Evolutionary conservation across 257 asterid species (phyloP), one percentile per base, ranked within the genome.

Genomic region (Perilla frutescens): DNA sequence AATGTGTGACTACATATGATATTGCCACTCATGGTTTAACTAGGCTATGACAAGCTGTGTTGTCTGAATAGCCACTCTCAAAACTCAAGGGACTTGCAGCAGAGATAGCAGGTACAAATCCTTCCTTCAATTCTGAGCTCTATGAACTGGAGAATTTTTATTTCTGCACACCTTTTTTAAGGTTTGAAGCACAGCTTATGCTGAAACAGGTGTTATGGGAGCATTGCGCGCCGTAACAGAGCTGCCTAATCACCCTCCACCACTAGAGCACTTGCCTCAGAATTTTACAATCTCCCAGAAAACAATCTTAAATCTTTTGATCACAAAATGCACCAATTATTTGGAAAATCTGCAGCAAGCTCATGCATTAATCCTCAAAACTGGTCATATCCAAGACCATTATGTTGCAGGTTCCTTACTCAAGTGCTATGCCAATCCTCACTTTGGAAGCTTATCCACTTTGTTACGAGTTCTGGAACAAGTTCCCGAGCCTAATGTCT

Each of bases 341-440:
- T 56, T 76, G 37, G 50, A 80, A 68, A 77, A 76, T 61, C 78
- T 84, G 49, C 71, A 76, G 78, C 89, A 82, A 32, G 77, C 76
- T 41, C 89, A 84, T 14, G 87, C 87, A 61, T 57, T 86, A 54
- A 66, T 76, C 68, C 77, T 83, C n/a, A 84, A 82, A 84, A 77
- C 86, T 2, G 87, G 82, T 62, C 72, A 53, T 67, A 56, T 86
- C 66, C 87, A 73, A 67, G 87, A 84, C 75, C 88, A 86, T 62
- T 82, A 69, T 37, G 62, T 86, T 14, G 80, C 88, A 29, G 91
- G 85, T 32, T 68, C 87, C 43, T 41, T 81, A 8, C 39, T 81
- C 6, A 83, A 75, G 50, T 81, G 85, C 83, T 86, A 84, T 39
- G 68, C 88, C 8, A 82, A 78, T 73, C 88, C 88, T 54, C 80